phyloP scores from a whole-genome alignment of 495 filamentous ascomycete genomes.

The Letharia columbiana region DNA sequence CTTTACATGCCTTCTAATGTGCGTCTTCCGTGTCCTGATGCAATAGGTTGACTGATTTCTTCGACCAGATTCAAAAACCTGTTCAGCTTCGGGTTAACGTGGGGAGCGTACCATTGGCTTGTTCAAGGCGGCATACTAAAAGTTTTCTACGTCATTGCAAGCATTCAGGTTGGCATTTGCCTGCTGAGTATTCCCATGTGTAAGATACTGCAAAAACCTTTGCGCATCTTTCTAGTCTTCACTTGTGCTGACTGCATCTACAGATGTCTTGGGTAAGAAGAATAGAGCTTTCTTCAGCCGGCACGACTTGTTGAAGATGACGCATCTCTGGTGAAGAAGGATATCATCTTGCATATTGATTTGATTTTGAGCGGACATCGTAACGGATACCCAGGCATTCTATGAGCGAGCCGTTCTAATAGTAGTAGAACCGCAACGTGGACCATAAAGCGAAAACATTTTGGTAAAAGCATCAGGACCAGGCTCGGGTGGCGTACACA shows the following conservation, averaged over 20 bases:
- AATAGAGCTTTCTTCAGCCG: slow-evolving; percentile 63
- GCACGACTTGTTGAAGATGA: slow-evolving; percentile 58
- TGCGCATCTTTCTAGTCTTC: neutral
- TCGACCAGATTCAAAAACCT: slow-evolving; percentile 61
- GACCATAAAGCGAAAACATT: neutral
- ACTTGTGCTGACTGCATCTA: slow-evolving; percentile 6
- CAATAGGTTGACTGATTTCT: too few relatives aligned
- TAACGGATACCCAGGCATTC: slow-evolving; percentile 6
- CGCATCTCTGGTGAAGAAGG: slow-evolving; percentile 33
- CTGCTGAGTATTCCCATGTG: slow-evolving; percentile 70
- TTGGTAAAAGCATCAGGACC: neutral
- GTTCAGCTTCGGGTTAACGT: slow-evolving; percentile 81
- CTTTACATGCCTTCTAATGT: slow-evolving; percentile 83
- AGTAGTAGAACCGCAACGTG: neutral
- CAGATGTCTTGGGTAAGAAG: slow-evolving; percentile 75
- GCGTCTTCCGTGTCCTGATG: too few relatives aligned
- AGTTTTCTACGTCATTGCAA: slow-evolving; percentile 63
- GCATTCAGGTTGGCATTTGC: slow-evolving; percentile 69
- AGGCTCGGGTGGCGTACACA: neutral
- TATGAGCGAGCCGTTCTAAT: neutral
- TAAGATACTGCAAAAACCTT: slow-evolving; percentile 33
- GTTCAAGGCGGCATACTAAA: slow-evolving; percentile 45
- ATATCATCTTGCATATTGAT: neutral
- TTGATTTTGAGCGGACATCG: neutral
- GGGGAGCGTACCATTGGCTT: slow-evolving; percentile 75